phyloP scores from a whole-genome alignment of 192 early-diverging fungal genomes.

The Coemansia sp. region DNA sequence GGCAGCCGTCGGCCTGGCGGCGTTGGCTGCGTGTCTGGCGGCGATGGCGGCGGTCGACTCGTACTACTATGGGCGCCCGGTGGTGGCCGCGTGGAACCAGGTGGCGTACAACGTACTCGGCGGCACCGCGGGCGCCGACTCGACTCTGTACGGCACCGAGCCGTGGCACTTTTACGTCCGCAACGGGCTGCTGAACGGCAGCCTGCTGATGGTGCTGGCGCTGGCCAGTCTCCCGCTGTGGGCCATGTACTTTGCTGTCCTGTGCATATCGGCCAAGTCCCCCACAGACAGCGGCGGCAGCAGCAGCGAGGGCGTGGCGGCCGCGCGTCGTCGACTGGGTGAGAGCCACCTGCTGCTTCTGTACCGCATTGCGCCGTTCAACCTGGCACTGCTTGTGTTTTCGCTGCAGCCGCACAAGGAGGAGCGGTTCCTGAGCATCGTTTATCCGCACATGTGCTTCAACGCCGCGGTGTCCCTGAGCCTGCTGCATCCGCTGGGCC shows the following conservation, averaged over 20 bases:
- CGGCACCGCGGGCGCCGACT: slow-evolving; percentile 53
- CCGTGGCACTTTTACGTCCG: slow-evolving; percentile 89
- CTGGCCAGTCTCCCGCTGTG: slow-evolving; percentile 60
- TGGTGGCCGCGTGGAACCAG: slow-evolving; percentile 81
- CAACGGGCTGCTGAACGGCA: slow-evolving; percentile 91
- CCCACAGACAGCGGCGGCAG: not conserved
- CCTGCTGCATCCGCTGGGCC: slow-evolving; percentile 51
- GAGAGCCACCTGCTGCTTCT: slow-evolving; percentile 39
- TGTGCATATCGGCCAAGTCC: not conserved
- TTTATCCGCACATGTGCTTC: slow-evolving; percentile 83
- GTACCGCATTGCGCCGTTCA: slow-evolving; percentile 66
- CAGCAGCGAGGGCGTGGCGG: not conserved
- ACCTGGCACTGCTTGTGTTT: slow-evolving; percentile 74
- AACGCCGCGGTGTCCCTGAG: slow-evolving; percentile 68
- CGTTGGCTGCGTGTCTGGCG: slow-evolving; percentile 28
- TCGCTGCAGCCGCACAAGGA: slow-evolving; percentile 94
- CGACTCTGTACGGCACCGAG: slow-evolving; percentile 86
- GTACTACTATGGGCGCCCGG: slow-evolving; percentile 67
- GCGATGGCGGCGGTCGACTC: slow-evolving; percentile 71
- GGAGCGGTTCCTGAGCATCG: slow-evolving; percentile 90
- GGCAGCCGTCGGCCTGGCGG: slow-evolving; percentile 23
- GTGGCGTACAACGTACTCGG: slow-evolving; percentile 89
- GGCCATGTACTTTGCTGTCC: slow-evolving; percentile 26
- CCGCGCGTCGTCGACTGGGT: not conserved
- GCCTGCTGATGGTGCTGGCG: slow-evolving; percentile 73